Conservation (phyloP, 768 basidiomycete genomes). For the Termitomyces sp. region DNA sequence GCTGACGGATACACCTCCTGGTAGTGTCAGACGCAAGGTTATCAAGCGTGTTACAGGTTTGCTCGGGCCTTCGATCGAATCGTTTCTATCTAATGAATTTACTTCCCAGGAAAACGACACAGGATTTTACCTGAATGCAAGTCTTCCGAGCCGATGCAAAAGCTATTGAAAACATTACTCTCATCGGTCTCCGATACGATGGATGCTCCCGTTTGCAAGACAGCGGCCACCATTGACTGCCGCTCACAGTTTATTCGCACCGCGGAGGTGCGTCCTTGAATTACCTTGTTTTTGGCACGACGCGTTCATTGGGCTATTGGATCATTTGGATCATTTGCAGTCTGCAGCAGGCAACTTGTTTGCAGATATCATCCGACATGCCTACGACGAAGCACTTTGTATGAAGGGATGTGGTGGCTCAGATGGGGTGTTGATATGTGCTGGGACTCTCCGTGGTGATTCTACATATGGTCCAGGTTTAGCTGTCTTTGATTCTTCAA, state of each 20-base stretch:
- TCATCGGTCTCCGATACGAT: conserved; percentile 68
- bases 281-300: background rate
- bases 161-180: conserved; percentile 61
- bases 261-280: conserved; percentile 49
- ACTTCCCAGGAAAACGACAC: conserved; percentile 60
- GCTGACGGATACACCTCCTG: conserved; percentile 55
- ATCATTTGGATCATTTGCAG: conserved; percentile 33
- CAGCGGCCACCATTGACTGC: conserved; percentile 65
- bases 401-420: conserved; percentile 61
- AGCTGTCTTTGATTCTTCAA: conserved; percentile 1
- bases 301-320: background rate
- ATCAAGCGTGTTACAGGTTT: conserved; percentile 63
- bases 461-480: conserved; percentile 82
- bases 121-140: conserved; percentile 55
- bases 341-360: conserved; percentile 79
- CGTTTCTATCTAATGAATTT: background rate
- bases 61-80: conserved; percentile 5
- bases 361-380: conserved; percentile 79
- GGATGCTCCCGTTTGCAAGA: conserved; percentile 74
- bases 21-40: conserved; percentile 62
- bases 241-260: conserved; percentile 75
- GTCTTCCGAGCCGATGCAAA: conserved; percentile 52
- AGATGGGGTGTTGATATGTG: conserved; percentile 80
- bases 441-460: conserved; percentile 85
- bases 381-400: conserved; percentile 72